Evolutionary conservation across 306 rosid genomes (phyloP).

Genomic region (Prinsepia uniflora): DNA sequence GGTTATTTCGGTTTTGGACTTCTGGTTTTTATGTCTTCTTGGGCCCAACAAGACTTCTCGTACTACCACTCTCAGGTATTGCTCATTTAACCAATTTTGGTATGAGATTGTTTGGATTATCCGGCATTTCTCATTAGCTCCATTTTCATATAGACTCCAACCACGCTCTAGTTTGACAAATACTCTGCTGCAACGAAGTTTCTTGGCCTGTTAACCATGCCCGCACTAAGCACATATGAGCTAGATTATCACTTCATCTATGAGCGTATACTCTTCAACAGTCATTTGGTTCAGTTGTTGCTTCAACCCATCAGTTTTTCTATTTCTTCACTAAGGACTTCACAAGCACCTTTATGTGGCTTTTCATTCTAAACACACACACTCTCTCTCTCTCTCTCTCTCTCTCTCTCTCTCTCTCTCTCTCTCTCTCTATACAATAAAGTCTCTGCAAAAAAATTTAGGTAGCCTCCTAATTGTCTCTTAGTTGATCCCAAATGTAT

Average conservation of each 20-base stretch:
- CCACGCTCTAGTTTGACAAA: neutral
- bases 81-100: neutral
- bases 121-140: neutral
- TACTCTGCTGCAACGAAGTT: neutral
- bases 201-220: neutral
- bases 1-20: neutral
- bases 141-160: neutral
- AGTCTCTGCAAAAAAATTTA: neutral
- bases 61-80: neutral
- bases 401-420: no score
- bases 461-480: neutral
- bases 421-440: neutral
- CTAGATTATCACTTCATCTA: neutral
- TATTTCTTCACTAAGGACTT: neutral
- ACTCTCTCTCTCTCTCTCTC: no score
- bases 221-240: neutral
- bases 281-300: neutral
- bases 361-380: neutral
- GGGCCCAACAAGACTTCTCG: neutral
- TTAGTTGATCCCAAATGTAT: neutral
- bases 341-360: neutral
- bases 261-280: neutral
- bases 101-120: neutral
- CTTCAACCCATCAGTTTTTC: neutral
- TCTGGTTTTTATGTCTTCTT: neutral